Evolutionary conservation across 495 filamentous ascomycete genomes (phyloP), one percentile per base, ranked within the genome.

Genomic region (Xylaria telfairii): DNA sequence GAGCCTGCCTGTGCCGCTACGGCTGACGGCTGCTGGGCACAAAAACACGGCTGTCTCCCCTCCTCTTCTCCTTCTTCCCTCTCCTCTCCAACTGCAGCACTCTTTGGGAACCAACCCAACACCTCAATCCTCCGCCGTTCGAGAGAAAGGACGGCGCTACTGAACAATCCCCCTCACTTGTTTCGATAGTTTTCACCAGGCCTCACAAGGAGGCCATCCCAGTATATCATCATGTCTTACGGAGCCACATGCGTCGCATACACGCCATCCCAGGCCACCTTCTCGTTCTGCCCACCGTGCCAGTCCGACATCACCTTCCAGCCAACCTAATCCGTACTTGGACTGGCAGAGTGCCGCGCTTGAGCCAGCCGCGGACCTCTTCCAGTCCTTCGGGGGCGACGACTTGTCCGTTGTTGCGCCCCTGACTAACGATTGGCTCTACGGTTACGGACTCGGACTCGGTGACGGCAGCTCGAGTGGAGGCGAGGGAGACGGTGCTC

Each of bases 161-260:
- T 74, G 59, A 63, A 71, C 67, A 59, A 78, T 75, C 57, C 59
- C 68, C 53, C 26, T 62, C 72, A 61, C 74, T 2, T 64, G 60
- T 75, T 51, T 56, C 44, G 15, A 59, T 49, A 73, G 75, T 77
- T 77, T 73, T 67, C 62, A 68, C 72, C 71, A 56, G 75, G 75
- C 75, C 72, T 74, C 76, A 72, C 37, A 69, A 60, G 39, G 74
- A 76, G 67, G 73, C 71, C 74, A 53, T 60, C 47, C 70, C 68
- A 79, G 24, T 67, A 80, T 80, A 76, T 76, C 77, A 68, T 62
- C 65, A 80, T 80, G 78, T 62, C 65, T 34, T 51, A 65, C 42
- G 62, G 57, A 47, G 24, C 64, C 39, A 19, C 72, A 68, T 17
- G 47, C 47, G 37, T 41, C 65, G 65, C 59, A 41, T 67, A 41